Base-by-base conservation (phyloP, 2,329 filamentous ascomycete species). In the Colletotrichum cuscutae region DNA sequence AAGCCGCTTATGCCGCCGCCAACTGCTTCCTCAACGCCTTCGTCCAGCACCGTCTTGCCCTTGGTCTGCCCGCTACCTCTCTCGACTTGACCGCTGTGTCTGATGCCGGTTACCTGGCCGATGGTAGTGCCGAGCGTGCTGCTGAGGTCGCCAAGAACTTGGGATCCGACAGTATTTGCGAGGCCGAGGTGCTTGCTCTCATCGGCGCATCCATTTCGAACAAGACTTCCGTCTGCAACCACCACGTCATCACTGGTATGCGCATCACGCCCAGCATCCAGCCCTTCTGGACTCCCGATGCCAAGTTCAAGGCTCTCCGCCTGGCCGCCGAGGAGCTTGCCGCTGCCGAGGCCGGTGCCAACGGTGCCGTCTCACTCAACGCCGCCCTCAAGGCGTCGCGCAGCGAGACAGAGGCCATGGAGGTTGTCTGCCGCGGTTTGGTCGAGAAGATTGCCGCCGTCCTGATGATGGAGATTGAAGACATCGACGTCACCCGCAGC, bases 201-300 rank as follows among this genome's bases (percentile, higher is more conserved):
- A 80, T 90, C 1, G 85, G 84, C 1, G 85, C 87, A 0, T 87
- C 87, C 22, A 86, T 90, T 53, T 82, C 79, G 6, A 87, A 87
- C 1, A 81, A 82, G 32, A 75, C 76, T 0, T 79, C 82, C 0
- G 53, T 70, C n/a, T 89, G 86, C 78, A 83, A 85, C 68, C 83
- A 80, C 54, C 88, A 90, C 76, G 85, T 84, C 49, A 87, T 90
- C 73, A 90, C 88, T 0, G 89, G 89, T 2, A 84, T 90, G 77
- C 83, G 84, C 66, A 85, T 89, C 73, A 86, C 83, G 26, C 82
- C 83, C 6, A 80, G 80, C 3, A 80, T 83, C 75, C 79, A 84
- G 62, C 87, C 87, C 0, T 90, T 89, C 80, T 90, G 88, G 85
- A 85, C 84, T 4, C 77, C 82, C 2, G 89, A 91, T 61, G 86